phyloP scores from a whole-genome alignment of 1,139 yeast species.

The Diutina sp. region DNA sequence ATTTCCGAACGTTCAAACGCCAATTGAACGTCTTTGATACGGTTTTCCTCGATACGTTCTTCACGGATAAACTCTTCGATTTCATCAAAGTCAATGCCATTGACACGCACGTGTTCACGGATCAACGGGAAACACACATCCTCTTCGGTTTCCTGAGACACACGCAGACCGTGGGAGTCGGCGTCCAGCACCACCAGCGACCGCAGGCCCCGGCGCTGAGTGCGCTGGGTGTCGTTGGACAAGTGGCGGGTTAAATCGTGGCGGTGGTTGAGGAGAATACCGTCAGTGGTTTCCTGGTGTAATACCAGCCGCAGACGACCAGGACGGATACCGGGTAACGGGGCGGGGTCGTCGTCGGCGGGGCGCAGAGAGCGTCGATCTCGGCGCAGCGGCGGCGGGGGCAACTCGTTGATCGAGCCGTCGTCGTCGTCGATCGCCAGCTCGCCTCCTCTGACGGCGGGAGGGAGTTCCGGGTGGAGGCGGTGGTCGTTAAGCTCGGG shows the following conservation, averaged over 20 bases:
- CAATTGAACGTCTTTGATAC: background rate
- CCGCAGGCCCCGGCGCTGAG: background rate
- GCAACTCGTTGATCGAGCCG: background rate
- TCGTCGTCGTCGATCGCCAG: background rate
- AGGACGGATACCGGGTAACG: background rate
- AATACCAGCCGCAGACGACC: background rate
- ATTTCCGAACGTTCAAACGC: background rate
- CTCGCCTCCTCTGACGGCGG: background rate
- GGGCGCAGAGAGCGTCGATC: background rate
- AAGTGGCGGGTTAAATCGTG: background rate
- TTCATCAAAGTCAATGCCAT: constrained; percentile 55
- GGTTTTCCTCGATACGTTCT: constrained; percentile 12
- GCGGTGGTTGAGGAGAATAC: background rate
- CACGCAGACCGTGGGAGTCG: constrained; percentile 59
- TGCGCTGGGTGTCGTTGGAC: background rate
- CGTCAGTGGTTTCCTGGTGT: background rate
- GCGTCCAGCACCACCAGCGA: constrained; percentile 39
- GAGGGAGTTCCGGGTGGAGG: background rate
- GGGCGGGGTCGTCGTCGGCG: background rate
- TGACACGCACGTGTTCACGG: constrained; percentile 45
- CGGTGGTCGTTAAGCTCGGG: constrained; percentile 1
- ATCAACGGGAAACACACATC: constrained; percentile 96
- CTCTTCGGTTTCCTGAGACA: constrained; percentile 82
- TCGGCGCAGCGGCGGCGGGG: background rate
- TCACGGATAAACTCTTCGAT: constrained; percentile 63